Base-by-base conservation (phyloP, 2,329 filamentous ascomycete species). In the Phaeosphaeriaceae sp. region DNA sequence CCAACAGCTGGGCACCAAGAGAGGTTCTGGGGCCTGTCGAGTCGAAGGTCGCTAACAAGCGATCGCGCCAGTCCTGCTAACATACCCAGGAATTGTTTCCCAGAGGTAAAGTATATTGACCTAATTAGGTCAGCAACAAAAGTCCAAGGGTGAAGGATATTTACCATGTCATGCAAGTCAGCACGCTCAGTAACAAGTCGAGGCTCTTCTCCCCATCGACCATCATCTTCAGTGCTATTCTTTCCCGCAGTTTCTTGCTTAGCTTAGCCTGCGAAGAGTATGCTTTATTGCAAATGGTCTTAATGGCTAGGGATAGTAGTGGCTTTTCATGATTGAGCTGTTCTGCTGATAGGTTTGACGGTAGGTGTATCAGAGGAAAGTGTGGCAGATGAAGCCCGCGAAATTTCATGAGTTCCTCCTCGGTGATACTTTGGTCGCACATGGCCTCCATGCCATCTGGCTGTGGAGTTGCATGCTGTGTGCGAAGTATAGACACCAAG, bases 111-210 rank as follows among this genome's bases (percentile, higher is more conserved):
- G 9, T 54, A 65, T 15, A 51, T 48, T 11, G 57, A 59, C 54
- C 56, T 65, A 15, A 11, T 3, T 13, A 15, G 13, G 21, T 53
- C 16, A 46, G 39, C 43, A 6, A 35, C 26, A 15, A n/a, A 23
- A 17, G 17, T 6, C 4, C 8, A 16, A 34, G 12, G 13, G 13
- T 35, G 11, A 15, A n/a, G 3, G 6, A 34, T 7, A 20, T 33
- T 36, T 34, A 60, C 61, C 66, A 68, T 21, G 53, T 32, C 29
- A 56, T 60, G 16, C 59, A 63, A 9, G 56, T 50, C 7, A 68
- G 40, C 1, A 68, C 47, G 3, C 59, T 66, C 33, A 71, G 67
- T 18, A 72, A 48, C 23, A 72, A 38, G 48, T 72, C 69, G 20
- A 71, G 32, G 29, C 61, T 71, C 17, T 55, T 53, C 21, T 66